These are phyloP conservation scores for Thuja plicata DNA, from an alignment of 83 land plant genomes.

Conservation along the genomic window DNA sequence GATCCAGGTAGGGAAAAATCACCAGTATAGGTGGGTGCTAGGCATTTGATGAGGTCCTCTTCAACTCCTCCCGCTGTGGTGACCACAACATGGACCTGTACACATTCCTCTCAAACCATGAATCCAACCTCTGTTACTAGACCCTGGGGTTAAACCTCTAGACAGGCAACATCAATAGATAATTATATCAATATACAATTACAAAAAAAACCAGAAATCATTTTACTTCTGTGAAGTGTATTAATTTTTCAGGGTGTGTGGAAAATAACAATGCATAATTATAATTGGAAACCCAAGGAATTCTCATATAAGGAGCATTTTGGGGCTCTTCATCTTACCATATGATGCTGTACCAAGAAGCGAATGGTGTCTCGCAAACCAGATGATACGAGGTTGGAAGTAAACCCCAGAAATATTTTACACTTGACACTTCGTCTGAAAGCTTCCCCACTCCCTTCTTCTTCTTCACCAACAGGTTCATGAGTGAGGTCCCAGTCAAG, in stretches of 20 bases:
- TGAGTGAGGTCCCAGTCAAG: constrained; percentile 87
- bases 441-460: constrained; percentile 44
- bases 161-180: constrained; percentile 1
- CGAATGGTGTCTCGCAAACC: constrained; percentile 82
- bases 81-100: constrained; percentile 92
- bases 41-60: constrained; percentile 93
- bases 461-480: constrained; percentile 49
- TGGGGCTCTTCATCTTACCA: constrained; percentile 45
- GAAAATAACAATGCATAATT: background rate
- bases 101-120: constrained; percentile 20
- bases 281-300: background rate
- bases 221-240: too few species aligned
- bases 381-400: constrained; percentile 89
- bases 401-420: constrained; percentile 92
- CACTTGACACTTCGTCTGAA: constrained; percentile 71
- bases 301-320: too few species aligned
- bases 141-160: background rate
- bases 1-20: constrained; percentile 83
- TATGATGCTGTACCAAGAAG: constrained; percentile 66
- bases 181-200: background rate
- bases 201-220: background rate
- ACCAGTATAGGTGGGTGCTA: constrained; percentile 88
- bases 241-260: background rate
- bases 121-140: constrained; percentile 15
- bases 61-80: constrained; percentile 98